Evolutionary conservation across 164 flowering plant species (phyloP).

Genomic region (Annona squamosa): DNA sequence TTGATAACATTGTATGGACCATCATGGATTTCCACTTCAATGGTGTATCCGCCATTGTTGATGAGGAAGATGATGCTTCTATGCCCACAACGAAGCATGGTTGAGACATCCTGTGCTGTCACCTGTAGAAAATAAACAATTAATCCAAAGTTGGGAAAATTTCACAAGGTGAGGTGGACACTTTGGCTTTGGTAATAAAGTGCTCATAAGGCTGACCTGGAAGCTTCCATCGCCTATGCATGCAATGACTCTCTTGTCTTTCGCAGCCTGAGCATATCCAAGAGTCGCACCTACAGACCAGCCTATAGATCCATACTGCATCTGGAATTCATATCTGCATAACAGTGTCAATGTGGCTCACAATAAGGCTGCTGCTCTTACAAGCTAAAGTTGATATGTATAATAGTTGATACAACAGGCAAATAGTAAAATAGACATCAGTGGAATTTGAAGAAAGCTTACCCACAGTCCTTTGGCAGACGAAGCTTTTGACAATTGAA

Average conservation of each 20-base stretch:
- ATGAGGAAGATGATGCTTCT: conserved; percentile 67
- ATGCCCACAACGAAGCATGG: conserved; percentile 73
- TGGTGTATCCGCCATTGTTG: conserved; percentile 83
- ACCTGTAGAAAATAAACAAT: conserved; percentile 29
- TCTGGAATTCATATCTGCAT: conserved; percentile 73
- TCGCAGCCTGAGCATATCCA: conserved; percentile 82
- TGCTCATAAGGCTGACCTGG: conserved; percentile 39
- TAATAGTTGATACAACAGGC: background rate
- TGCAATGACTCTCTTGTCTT: conserved; percentile 73
- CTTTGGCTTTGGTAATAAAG: background rate
- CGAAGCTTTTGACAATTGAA: conserved; percentile 81
- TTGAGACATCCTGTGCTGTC: conserved; percentile 76
- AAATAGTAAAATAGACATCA: background rate
- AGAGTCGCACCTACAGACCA: conserved; percentile 96
- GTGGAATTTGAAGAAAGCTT: background rate
- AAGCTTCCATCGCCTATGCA: conserved; percentile 89
- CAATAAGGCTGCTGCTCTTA: background rate
- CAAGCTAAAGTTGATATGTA: background rate
- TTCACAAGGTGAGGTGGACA: background rate
- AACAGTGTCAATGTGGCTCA: background rate
- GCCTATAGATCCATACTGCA: conserved; percentile 92
- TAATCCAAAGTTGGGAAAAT: background rate
- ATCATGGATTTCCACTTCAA: conserved; percentile 34
- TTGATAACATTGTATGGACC: conserved; percentile 87
- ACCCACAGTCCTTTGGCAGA: conserved; percentile 83